phyloP scores from a whole-genome alignment of 768 basidiomycete species.

The Phaeolepiota aurea region DNA sequence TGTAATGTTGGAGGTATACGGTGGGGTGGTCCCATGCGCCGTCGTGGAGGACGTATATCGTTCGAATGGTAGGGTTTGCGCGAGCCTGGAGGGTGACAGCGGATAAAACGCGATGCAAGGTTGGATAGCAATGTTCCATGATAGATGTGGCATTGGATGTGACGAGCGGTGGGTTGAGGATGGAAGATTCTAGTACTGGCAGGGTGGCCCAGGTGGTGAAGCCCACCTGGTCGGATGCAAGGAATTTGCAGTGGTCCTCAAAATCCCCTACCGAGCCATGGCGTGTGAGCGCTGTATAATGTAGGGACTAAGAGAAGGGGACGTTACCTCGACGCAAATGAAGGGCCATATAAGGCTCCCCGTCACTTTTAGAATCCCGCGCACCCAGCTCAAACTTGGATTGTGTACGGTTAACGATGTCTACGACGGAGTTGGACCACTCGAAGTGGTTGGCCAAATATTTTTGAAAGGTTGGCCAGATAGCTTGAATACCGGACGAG shows the following conservation, averaged over 20 bases:
- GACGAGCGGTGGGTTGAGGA: constrained; percentile 27
- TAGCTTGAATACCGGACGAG: constrained; percentile 24
- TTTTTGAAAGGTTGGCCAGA: constrained; percentile 32
- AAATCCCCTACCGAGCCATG: constrained; percentile 32
- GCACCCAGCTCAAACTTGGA: constrained; percentile 21
- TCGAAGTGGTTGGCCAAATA: constrained; percentile 30
- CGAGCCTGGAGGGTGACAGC: constrained; percentile 27
- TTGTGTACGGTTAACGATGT: constrained; percentile 26
- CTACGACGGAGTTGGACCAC: constrained; percentile 28
- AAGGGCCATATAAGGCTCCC: constrained; percentile 35
- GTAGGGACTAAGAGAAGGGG: background rate
- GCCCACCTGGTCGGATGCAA: constrained; percentile 22
- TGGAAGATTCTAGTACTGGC: constrained; percentile 21
- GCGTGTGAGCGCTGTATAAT: background rate
- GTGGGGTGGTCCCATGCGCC: constrained; percentile 38
- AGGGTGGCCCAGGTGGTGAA: constrained; percentile 44
- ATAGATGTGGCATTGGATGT: constrained; percentile 24
- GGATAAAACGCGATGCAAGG: constrained; percentile 29
- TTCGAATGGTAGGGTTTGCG: constrained; percentile 25
- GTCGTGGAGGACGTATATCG: constrained; percentile 36
- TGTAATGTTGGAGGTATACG: constrained; percentile 33
- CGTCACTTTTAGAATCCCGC: constrained; percentile 12
- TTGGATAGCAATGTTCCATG: constrained; percentile 36
- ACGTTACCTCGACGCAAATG: constrained; percentile 35
- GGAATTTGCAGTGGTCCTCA: constrained; percentile 29